Base-by-base conservation (phyloP, 2,329 filamentous ascomycete species). In the Fusarium guadeloupense region DNA sequence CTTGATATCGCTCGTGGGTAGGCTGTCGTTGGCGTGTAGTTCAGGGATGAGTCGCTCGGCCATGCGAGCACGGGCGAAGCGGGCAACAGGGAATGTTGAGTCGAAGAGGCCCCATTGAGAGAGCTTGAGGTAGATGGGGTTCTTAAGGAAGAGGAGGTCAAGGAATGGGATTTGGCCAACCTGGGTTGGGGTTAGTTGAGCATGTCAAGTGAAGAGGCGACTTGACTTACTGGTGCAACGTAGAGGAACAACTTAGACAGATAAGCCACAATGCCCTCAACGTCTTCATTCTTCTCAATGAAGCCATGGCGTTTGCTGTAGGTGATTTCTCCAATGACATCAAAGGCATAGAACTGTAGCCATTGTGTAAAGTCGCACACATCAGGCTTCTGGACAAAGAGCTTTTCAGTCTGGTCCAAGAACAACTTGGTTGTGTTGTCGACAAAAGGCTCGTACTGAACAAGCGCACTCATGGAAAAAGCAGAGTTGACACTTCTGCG, bases 281-380 rank as follows among this genome's bases (percentile, higher is more conserved):
- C 85, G 60, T 93, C 91, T 69, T 88, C 82, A 44, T 91, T 88
- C 70, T 84, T 83, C 73, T 93, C 89, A 3, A 93, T 76, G 63
- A 93, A 93, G 0, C 91, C 91, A 54, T 92, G 83, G 0, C 89
- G 81, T 72, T 91, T 91, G 72, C 85, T 87, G 76, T 91, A 93
- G 0, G 89, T 92, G 68, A 93, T 84, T 59, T 91, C 87, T 6
- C 89, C 89, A 59, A 92, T 92, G 13, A 93, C 90, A 70, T 93
- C 91, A 68, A 93, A 93, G 0, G 91, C 91, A 66, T 91, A 93
- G 71, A 88, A 93, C 69, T 93, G 90, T 53, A 93, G 77, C 90
- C 90, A 93, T 53, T 81, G 79, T 2, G 86, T 85, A 51, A 92
- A 89, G 69, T 91, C 84, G 68, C 68, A 70, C 2, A 68, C 66